Evolutionary conservation across 176 grass and related monocot genomes (phyloP).

Genomic region (Cocos nucifera): DNA sequence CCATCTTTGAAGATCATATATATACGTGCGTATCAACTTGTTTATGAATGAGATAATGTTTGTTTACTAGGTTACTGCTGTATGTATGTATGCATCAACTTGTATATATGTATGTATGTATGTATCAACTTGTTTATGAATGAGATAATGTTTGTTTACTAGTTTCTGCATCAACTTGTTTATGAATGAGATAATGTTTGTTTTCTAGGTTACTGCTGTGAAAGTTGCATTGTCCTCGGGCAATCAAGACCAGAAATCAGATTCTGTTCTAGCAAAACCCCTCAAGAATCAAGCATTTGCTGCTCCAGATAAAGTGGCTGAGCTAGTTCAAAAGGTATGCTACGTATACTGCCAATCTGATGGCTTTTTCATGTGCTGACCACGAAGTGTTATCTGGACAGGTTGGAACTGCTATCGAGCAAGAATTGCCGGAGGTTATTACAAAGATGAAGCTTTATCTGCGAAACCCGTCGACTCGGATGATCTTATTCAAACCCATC

Average conservation of each 20-base stretch:
- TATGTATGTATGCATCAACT: not conserved
- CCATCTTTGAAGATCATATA: too few species aligned
- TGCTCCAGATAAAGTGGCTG: conserved; percentile 86
- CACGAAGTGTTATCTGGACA: conserved; percentile 3
- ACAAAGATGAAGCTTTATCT: conserved; percentile 87
- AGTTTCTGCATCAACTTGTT: too few species aligned
- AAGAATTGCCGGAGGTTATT: conserved; percentile 81
- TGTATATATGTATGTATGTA: too few species aligned
- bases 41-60: conserved; percentile 1
- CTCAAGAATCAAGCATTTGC: conserved; percentile 94
- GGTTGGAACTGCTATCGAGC: conserved; percentile 50
- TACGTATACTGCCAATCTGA: not conserved
- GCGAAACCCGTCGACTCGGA: conserved; percentile 82
- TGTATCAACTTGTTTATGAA: too few species aligned
- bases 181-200: conserved; percentile 6
- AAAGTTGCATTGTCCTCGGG: conserved; percentile 80
- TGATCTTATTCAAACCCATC: conserved; percentile 98
- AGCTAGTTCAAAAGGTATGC: conserved; percentile 85
- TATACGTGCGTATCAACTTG: too few species aligned
- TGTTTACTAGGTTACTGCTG: conserved; percentile 66
- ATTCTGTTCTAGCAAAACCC: conserved; percentile 86
- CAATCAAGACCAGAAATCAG: conserved; percentile 73
- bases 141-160: too few species aligned
- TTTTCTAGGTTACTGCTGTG: conserved; percentile 73
- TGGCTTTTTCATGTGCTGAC: conserved; percentile 1